These are phyloP conservation scores for Calonectria naviculata DNA, from an alignment of 2,329 filamentous ascomycete genomes.

Conservation along the genomic window DNA sequence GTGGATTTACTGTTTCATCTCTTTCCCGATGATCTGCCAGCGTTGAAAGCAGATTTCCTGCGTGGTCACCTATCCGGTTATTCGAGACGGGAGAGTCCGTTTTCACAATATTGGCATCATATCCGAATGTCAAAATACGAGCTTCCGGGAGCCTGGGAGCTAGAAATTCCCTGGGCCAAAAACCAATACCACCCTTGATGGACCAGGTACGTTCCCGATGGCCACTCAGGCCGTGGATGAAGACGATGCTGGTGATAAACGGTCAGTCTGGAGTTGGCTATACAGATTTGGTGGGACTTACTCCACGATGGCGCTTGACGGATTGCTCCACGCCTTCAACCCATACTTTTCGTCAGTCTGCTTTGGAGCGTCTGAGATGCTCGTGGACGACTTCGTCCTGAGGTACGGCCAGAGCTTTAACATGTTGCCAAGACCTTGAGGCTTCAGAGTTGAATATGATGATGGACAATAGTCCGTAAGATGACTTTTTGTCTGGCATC, in stretches of 20 bases:
- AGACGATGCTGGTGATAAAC: neutral
- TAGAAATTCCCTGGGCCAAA: neutral
- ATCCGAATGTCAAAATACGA: constrained; percentile 7
- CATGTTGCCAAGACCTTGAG: neutral
- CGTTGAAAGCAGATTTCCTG: neutral
- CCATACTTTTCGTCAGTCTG: neutral
- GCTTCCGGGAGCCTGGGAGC: neutral
- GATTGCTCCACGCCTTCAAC: neutral
- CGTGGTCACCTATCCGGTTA: constrained; percentile 6
- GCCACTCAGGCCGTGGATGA: constrained; percentile 3
- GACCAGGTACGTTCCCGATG: constrained; percentile 14
- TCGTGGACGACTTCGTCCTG: neutral
- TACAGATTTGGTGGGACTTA: neutral
- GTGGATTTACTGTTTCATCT: neutral
- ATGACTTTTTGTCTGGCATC: neutral
- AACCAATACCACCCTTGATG: neutral
- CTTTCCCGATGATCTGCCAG: neutral
- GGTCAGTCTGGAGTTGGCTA: neutral
- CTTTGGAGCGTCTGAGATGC: neutral
- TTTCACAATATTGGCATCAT: constrained; percentile 5
- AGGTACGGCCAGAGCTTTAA: neutral
- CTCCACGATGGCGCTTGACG: constrained; percentile 1
- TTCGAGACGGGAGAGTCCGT: neutral
- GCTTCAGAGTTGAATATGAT: neutral
- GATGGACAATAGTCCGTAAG: neutral